Percentiles rank a stretch among this genome's conserved stretches.
These are phyloP conservation scores for Apiospora marii DNA, from an alignment of 2,329 filamentous ascomycete species.

Conservation along the genomic window DNA sequence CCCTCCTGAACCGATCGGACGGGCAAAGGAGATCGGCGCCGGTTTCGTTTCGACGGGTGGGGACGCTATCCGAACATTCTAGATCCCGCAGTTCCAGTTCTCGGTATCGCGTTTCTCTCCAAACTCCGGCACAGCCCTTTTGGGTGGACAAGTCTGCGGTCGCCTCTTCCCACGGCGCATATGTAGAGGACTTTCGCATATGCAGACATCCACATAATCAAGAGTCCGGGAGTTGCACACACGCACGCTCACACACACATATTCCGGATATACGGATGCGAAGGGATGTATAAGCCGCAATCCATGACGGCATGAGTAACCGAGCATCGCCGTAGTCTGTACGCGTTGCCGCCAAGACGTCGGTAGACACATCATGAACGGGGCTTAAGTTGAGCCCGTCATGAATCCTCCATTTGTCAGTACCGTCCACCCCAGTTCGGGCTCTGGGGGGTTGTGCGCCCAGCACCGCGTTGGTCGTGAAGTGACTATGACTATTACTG, in stretches of 20 bases:
- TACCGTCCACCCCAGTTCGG: background rate
- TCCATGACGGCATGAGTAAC: slow-evolving; percentile 13
- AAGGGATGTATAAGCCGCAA: background rate
- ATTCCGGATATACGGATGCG: background rate
- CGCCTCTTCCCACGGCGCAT: background rate
- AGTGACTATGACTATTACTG: background rate
- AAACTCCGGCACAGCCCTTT: background rate
- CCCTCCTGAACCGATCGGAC: background rate
- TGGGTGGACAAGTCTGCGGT: background rate
- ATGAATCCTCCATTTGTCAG: background rate
- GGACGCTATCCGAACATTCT: slow-evolving; percentile 10
- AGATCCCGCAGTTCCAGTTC: background rate
- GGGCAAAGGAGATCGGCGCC: background rate
- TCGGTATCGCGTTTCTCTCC: background rate
- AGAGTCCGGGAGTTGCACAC: background rate
- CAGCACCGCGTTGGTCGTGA: background rate
- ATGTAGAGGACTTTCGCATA: background rate
- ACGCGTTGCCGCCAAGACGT: background rate
- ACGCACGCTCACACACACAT: background rate
- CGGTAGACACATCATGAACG: background rate
- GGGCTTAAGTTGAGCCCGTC: background rate
- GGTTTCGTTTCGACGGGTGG: background rate
- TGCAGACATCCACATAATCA: background rate
- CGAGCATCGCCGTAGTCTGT: background rate
- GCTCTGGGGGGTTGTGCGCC: background rate